phyloP scores from a whole-genome alignment of 306 rosid species.

The Luffa aegyptiaca region DNA sequence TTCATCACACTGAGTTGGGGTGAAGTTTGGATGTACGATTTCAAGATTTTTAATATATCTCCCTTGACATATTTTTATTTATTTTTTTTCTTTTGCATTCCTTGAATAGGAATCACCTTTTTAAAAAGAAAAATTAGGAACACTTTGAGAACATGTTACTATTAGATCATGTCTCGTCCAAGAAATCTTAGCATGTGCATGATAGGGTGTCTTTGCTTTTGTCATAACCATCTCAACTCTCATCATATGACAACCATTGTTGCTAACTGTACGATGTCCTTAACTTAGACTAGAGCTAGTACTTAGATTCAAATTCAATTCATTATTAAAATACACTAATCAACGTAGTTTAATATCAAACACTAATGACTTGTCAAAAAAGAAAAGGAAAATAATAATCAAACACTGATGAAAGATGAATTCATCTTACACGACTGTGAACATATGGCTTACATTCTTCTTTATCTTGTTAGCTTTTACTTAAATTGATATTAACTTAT shows the following conservation, averaged over 20 bases:
- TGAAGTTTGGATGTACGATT: background rate
- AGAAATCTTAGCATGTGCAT: background rate
- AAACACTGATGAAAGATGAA: too few relatives aligned
- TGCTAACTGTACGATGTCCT: background rate
- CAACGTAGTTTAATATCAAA: too few relatives aligned
- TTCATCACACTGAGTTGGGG: background rate
- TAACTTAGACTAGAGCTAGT: too few relatives aligned
- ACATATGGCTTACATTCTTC: background rate
- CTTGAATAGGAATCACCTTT: background rate
- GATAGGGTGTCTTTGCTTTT: background rate
- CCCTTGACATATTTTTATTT: background rate
- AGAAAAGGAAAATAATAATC: too few relatives aligned
- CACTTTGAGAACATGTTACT: background rate
- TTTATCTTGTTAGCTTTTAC: too few relatives aligned
- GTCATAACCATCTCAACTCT: background rate
- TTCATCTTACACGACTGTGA: too few relatives aligned
- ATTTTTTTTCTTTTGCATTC: background rate
- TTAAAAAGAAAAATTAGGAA: background rate
- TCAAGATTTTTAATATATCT: background rate
- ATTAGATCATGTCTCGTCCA: background rate
- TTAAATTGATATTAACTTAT: too few relatives aligned
- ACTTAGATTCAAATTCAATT: too few relatives aligned
- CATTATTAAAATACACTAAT: too few relatives aligned
- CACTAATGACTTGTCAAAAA: too few relatives aligned
- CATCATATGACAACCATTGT: background rate